phyloP scores from a whole-genome alignment of 257 asterid genomes.

The Nicotiana paniculata region DNA sequence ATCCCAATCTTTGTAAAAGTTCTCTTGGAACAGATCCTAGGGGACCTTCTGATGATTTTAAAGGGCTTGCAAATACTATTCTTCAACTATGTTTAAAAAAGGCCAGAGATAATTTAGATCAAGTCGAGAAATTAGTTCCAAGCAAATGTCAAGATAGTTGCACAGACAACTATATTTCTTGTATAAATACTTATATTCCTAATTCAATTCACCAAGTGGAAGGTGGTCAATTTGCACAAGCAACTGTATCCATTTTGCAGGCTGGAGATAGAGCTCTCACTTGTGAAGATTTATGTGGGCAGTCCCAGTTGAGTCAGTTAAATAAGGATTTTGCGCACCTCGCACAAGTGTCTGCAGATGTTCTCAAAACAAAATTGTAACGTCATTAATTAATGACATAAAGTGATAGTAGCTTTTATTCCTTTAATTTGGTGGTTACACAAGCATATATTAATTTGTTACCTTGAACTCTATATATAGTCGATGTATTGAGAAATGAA shows the following conservation, averaged over 20 bases:
- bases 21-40: conserved; percentile 7
- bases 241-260: not conserved
- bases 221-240: not conserved
- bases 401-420: no score
- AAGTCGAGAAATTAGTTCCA: not conserved
- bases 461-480: not conserved
- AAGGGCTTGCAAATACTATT: not conserved
- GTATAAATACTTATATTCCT: not conserved
- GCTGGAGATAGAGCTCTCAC: conserved; percentile 5
- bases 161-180: not conserved
- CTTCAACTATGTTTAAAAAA: not conserved
- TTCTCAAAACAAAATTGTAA: not conserved
- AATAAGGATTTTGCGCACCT: not conserved
- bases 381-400: not conserved
- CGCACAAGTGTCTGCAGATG: not conserved
- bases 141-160: not conserved
- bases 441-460: not conserved
- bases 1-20: not conserved
- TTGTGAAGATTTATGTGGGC: conserved; percentile 5
- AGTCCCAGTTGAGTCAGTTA: not conserved
- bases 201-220: not conserved
- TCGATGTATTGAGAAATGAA: not conserved
- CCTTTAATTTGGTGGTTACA: no score
- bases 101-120: not conserved
- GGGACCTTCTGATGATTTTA: not conserved